These are phyloP conservation scores for Teratosphaeria pseudoeucalypti DNA, from an alignment of 2,329 filamentous ascomycete species.

Conservation along the genomic window DNA sequence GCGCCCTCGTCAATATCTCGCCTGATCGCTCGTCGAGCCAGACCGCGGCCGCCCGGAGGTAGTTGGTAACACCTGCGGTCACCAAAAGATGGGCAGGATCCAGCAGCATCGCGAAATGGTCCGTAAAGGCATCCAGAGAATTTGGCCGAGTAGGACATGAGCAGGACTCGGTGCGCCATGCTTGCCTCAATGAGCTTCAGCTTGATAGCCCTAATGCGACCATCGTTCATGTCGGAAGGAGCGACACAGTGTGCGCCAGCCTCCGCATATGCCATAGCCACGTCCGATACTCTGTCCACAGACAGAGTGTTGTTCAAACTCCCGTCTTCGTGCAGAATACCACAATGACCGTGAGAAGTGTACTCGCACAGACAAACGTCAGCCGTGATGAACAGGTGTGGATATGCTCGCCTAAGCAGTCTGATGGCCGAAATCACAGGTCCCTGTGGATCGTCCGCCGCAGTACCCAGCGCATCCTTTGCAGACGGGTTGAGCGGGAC, in stretches of 20 bases:
- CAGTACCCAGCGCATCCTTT: constrained; percentile 85
- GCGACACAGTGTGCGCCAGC: constrained; percentile 95
- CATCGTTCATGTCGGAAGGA: constrained; percentile 98
- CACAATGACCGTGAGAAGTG: constrained; percentile 94
- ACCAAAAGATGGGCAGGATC: constrained; percentile 81
- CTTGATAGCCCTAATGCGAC: constrained; percentile 93
- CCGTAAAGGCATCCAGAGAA: constrained; percentile 95
- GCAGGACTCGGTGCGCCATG: constrained; percentile 76
- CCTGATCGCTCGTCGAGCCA: constrained; percentile 80
- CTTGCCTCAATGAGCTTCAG: constrained; percentile 92
- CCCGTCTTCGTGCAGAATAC: constrained; percentile 86
- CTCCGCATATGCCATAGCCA: constrained; percentile 94
- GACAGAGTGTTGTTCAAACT: constrained; percentile 87
- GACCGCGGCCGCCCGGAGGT: constrained; percentile 79
- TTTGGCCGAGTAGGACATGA: constrained; percentile 98
- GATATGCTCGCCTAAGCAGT: constrained; percentile 73
- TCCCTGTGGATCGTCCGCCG: constrained; percentile 84
- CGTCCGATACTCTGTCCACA: constrained; percentile 88
- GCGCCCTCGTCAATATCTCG: constrained; percentile 89
- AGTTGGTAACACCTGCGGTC: constrained; percentile 96
- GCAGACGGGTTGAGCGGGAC: constrained; percentile 70
- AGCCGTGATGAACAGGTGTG: constrained; percentile 77
- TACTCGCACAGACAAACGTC: constrained; percentile 99
- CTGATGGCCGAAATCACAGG: constrained; percentile 84
- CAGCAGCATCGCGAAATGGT: constrained; percentile 92